Evolutionary conservation across 176 grass and related monocot species (phyloP).

Genomic region (Oryza brachyantha): DNA sequence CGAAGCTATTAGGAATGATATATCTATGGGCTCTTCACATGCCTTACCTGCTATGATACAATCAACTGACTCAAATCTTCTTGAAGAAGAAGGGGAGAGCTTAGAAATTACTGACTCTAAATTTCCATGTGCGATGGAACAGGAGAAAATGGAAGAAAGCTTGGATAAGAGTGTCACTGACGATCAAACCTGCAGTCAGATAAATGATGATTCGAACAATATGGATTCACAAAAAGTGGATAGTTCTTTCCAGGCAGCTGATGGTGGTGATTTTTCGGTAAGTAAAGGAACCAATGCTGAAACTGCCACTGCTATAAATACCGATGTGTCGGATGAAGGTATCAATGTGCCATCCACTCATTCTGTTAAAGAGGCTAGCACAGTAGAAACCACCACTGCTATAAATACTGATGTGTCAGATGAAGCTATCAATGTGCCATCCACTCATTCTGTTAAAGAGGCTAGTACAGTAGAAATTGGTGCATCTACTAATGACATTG

Average conservation of each 20-base stretch:
- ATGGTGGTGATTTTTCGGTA: neutral
- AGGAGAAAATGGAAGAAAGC: conserved; percentile 10
- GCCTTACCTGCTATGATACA: conserved; percentile 8
- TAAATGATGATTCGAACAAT: conserved; percentile 19
- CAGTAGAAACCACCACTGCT: conserved; percentile 13
- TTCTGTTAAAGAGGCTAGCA: neutral
- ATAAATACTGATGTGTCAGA: conserved; percentile 22
- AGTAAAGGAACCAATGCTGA: conserved; percentile 9
- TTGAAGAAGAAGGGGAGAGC: neutral
- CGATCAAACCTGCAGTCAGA: neutral
- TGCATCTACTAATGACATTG: conserved; percentile 10
- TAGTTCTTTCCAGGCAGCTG: conserved; percentile 20
- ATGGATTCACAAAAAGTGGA: conserved; percentile 17
- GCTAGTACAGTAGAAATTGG: conserved; percentile 3
- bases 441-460: conserved; percentile 3
- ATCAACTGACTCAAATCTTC: conserved; percentile 19
- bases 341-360: neutral
- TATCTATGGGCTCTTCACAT: conserved; percentile 8
- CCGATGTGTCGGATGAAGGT: conserved; percentile 14
- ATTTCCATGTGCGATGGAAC: neutral
- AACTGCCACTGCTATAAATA: conserved; percentile 25
- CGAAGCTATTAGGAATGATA: neutral
- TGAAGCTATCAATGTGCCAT: conserved; percentile 2
- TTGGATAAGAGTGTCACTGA: conserved; percentile 1
- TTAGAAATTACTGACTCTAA: conserved; percentile 14